Conservation (phyloP, 441 rosid species). For the Populus hybrid region DNA sequence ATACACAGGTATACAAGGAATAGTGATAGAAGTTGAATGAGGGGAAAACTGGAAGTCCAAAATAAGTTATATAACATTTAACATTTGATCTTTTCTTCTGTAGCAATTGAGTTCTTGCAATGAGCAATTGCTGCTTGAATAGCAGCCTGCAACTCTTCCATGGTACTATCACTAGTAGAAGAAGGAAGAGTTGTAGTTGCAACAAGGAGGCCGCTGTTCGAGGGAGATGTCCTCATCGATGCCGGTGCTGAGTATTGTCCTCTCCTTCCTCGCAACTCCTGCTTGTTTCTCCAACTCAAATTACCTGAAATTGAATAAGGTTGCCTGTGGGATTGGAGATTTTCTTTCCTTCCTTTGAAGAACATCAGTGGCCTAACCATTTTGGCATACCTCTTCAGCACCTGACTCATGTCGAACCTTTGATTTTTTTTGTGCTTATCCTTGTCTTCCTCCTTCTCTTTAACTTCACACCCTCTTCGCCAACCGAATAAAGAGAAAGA, state of each 20-base stretch:
- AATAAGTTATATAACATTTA: conserved; percentile 5
- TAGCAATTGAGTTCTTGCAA: conserved; percentile 86
- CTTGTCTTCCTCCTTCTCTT: conserved; percentile 38
- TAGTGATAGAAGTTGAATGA: neutral
- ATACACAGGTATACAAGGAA: conserved; percentile 22
- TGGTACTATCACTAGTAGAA: conserved; percentile 65
- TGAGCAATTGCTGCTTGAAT: conserved; percentile 98
- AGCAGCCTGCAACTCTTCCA: conserved; percentile 97
- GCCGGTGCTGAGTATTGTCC: conserved; percentile 81
- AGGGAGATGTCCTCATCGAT: conserved; percentile 84
- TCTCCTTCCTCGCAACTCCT: conserved; percentile 45
- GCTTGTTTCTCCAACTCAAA: conserved; percentile 40
- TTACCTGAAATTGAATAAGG: conserved; percentile 52
- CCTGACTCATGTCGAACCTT: conserved; percentile 56
- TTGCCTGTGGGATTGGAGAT: conserved; percentile 40
- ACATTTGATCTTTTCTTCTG: conserved; percentile 50
- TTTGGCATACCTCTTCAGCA: conserved; percentile 59
- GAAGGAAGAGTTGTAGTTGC: conserved; percentile 43
- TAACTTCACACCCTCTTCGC: conserved; percentile 46
- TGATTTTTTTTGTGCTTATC: conserved; percentile 52
- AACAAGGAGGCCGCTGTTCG: conserved; percentile 70
- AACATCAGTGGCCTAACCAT: conserved; percentile 53
- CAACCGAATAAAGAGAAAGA: conserved; percentile 74
- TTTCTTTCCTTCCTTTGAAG: conserved; percentile 53
- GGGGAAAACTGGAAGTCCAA: conserved; percentile 10